Evolutionary conservation across 1,139 yeast species (phyloP).

Genomic region (Geotrichum reessii): DNA sequence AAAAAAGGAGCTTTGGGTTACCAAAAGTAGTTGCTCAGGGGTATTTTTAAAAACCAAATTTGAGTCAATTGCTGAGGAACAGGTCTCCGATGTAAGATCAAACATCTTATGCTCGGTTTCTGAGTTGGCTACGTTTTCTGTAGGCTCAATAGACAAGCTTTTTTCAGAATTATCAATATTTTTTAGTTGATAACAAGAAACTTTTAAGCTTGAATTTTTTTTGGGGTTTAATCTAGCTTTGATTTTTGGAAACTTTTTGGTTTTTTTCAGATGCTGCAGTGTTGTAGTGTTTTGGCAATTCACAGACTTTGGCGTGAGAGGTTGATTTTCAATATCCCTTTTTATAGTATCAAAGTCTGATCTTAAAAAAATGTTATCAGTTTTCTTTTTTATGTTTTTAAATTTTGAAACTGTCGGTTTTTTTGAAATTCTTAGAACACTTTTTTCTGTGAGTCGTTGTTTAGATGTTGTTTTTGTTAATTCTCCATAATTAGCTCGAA

Average conservation of each 20-base stretch:
- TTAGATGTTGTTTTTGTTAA: background rate
- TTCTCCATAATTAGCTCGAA: constrained; percentile 23
- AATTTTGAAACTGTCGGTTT: background rate
- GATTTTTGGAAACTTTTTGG: background rate
- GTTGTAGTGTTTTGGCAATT: background rate
- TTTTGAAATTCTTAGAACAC: background rate
- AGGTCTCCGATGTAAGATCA: background rate
- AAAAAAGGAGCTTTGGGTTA: background rate
- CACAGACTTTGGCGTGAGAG: background rate
- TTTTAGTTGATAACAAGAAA: background rate
- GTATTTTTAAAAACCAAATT: background rate
- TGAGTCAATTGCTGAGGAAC: background rate
- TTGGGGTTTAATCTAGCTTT: background rate
- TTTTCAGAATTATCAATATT: background rate
- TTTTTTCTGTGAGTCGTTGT: background rate
- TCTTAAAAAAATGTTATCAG: background rate
- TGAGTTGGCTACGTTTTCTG: background rate
- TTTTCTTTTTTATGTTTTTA: background rate
- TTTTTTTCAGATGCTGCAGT: background rate
- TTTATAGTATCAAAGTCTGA: background rate
- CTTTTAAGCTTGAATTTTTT: background rate
- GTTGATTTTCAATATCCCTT: background rate
- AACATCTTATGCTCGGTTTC: background rate
- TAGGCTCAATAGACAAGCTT: background rate
- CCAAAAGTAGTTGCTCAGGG: background rate